Conservation (phyloP, 2,329 filamentous ascomycete genomes). For the Paecilomyces formosus region DNA sequence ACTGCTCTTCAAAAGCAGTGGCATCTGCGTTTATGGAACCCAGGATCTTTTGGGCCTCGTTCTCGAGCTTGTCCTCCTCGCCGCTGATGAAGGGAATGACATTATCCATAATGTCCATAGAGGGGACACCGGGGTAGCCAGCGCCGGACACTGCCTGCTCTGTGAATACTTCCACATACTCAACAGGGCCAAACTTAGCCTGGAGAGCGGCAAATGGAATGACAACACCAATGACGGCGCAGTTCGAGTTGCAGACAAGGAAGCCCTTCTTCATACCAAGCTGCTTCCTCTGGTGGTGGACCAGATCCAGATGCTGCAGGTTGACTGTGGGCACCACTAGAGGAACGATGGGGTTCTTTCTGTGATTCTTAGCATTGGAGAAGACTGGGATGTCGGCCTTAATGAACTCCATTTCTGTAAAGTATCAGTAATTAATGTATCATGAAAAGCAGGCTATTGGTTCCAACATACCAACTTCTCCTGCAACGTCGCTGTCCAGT, state of each 20-base stretch:
- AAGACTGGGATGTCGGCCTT: constrained; percentile 85
- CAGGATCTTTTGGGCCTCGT: constrained; percentile 90
- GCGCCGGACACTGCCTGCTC: constrained; percentile 92
- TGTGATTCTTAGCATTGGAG: constrained; percentile 97
- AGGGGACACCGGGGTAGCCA: constrained; percentile 60
- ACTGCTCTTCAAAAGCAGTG: constrained; percentile 70
- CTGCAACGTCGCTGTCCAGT: constrained; percentile 84
- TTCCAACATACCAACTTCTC: constrained; percentile 67
- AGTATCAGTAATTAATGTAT: constrained; percentile 1
- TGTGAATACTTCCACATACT: constrained; percentile 77
- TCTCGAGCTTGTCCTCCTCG: constrained; percentile 94
- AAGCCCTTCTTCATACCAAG: constrained; percentile 75
- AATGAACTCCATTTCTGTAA: constrained; percentile 78
- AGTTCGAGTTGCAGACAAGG: constrained; percentile 96
- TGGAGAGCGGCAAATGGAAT: constrained; percentile 91
- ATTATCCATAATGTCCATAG: constrained; percentile 95
- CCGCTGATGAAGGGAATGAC: constrained; percentile 88
- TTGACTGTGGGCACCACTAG: constrained; percentile 95
- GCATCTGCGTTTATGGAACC: constrained; percentile 63
- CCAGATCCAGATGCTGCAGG: constrained; percentile 75
- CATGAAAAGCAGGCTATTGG: background rate
- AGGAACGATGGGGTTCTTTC: constrained; percentile 80
- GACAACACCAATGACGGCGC: constrained; percentile 91
- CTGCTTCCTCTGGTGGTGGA: constrained; percentile 76
- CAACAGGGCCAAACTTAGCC: constrained; percentile 71